Evolutionary conservation across 2,329 filamentous ascomycete genomes (phyloP), one percentile per base, ranked within the genome.

Genomic region (Paraphoma sp.): DNA sequence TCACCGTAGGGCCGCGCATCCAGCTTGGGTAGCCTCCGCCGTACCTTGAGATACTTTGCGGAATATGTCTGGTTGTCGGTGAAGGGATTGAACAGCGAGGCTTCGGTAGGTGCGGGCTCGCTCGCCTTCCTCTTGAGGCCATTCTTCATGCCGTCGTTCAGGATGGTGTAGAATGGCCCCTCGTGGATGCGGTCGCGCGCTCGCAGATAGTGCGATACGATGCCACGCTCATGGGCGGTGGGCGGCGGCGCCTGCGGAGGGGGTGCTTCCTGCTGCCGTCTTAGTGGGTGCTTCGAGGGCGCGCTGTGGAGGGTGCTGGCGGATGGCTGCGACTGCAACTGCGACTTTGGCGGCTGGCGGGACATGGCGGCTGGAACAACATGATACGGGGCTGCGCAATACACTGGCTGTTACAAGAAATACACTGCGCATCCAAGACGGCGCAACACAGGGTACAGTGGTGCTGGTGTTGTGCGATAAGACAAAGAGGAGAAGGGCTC

Each of bases 1-100:
- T 73, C 69, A 86, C 84, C 78, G 67, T 86, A 87, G 17, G 83
- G 79, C 43, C 84, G 75, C 18, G 80, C 82, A 46, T 80, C 78
- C 17, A 88, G 74, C 58, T 82, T 81, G 0, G 86, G 86, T 9
- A 87, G 67, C 17, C 78, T 81, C 56, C 84, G 77, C 63, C 81
- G 81, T 64, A 84, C 84, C 61, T 84, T 85, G 53, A 82, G 76
- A 70, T 87, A 88, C 65, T 82, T 83, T 51, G 83, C 79, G 14
- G 82, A 82, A 68, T 86, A 89, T 0, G 84, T 86, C 40, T 84
- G 83, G 73, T 87, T 87, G 53, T 84, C 84, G 43, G 83, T 80
- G 65, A 89, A 89, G 1, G 86, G 84, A 69, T 89, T 84, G 66
- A 87, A 84, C 0, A 76, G 65, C 11, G 68, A 66, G 7, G 67